Evolutionary conservation across 345 rosid genomes (phyloP), one percentile per base, ranked within the genome.

Genomic region (Lepidium sativum): DNA sequence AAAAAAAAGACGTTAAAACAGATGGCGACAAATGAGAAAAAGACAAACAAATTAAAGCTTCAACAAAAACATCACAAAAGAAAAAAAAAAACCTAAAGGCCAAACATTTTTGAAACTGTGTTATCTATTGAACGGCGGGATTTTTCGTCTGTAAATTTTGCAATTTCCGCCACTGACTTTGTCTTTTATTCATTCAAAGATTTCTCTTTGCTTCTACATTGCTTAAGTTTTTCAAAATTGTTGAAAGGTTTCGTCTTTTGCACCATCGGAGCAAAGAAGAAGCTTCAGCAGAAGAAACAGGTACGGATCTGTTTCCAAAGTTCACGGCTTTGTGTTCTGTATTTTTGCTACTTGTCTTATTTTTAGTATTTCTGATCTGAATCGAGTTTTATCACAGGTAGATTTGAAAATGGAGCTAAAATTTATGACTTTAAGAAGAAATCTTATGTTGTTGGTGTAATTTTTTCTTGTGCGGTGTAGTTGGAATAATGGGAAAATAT

Each of bases 301-400:
- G 47, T 62, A 60, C 15, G 12, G 67, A 52, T 69, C 73, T 51
- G 67, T 69, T 32, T 69, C 68, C 16, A 18, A 54, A 42, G 34
- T 51, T 55, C 63, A 35, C 35, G 54, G 17, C 55, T 54, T 25
- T 65, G 53, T 67, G 15, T 67, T 56, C 8, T 57, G 21, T 58
- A 29, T 13, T 64, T 40, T 51, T 27, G n/a, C 17, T 37, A 14
- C 16, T 11, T 53, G 32, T 61, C 16, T 16, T 21, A 16, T 34
- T 53, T 43, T 31, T 41, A 32, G n/a, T n/a, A 38, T 15, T 25
- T n/a, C 33, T 44, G 44, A 11, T 34, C 41, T 47, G 44, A 6
- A 0, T 29, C 15, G n/a, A 12, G 6, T 16, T 38, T 34, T 25
- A 21, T 23, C 1, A 0, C 1, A 0, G 31, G 31, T 27, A 34